These are phyloP conservation scores for Malus hybrid DNA, from an alignment of 331 rosid species.

Conservation along the genomic window DNA sequence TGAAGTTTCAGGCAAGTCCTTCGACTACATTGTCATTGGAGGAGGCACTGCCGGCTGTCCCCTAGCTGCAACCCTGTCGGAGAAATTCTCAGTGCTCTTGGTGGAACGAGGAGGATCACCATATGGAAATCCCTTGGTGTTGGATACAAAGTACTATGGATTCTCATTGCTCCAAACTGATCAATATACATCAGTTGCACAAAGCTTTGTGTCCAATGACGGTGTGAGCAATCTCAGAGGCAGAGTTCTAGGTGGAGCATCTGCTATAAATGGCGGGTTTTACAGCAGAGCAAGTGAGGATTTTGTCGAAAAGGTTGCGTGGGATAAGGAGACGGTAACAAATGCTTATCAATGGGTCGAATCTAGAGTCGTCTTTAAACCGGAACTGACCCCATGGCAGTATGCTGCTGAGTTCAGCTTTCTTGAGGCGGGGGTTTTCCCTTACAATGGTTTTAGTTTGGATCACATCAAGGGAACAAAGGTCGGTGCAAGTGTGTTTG, in stretches of 20 bases:
- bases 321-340: constrained; percentile 42
- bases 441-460: constrained; percentile 10
- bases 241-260: constrained; percentile 73
- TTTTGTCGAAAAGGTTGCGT: constrained; percentile 41
- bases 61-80: constrained; percentile 59
- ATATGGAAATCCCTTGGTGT: constrained; percentile 42
- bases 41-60: constrained; percentile 77
- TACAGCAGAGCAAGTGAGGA: constrained; percentile 62
- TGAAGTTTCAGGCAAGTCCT: constrained; percentile 53
- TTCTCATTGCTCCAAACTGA: constrained; percentile 37
- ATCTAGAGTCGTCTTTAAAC: constrained; percentile 49
- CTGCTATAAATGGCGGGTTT: constrained; percentile 64
- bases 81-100: constrained; percentile 24
- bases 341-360: constrained; percentile 71
- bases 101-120: constrained; percentile 51
- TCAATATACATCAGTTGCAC: constrained; percentile 45
- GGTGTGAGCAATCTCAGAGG: constrained; percentile 56
- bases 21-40: constrained; percentile 65
- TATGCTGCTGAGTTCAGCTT: constrained; percentile 55
- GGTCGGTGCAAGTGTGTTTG: constrained; percentile 55
- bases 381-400: constrained; percentile 53
- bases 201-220: constrained; percentile 48
- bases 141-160: constrained; percentile 47
- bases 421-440: constrained; percentile 64
- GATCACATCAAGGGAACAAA: constrained; percentile 68